Evolutionary conservation across 768 basidiomycete genomes (phyloP).

Genomic region (Suillus cothurnatus): DNA sequence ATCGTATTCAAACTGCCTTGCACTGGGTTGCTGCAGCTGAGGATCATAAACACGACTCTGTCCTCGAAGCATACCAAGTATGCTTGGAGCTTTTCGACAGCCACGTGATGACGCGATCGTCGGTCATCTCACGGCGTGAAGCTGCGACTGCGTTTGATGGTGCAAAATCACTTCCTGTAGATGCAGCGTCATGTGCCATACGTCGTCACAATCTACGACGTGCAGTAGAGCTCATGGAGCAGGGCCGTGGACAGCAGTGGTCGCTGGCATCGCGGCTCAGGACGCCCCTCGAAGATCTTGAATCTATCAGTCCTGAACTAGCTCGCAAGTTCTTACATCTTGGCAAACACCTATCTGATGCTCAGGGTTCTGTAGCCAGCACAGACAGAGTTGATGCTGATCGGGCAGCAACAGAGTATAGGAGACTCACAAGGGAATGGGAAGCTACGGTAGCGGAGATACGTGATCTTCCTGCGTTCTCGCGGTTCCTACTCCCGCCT

Average conservation of each 20-base stretch:
- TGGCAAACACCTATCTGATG: not conserved
- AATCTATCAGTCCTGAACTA: not conserved
- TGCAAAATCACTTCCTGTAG: not conserved
- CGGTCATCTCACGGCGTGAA: not conserved
- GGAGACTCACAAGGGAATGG: not conserved
- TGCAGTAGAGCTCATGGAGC: slow-evolving; percentile 31
- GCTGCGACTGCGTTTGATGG: not conserved
- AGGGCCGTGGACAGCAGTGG: slow-evolving; percentile 24
- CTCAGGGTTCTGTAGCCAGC: not conserved
- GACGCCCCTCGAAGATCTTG: slow-evolving; percentile 26
- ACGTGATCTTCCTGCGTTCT: not conserved
- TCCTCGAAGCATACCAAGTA: too few relatives aligned
- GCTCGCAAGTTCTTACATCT: not conserved
- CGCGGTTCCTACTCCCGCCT: not conserved
- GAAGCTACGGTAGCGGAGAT: not conserved
- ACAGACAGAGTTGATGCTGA: not conserved
- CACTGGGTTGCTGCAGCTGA: too few relatives aligned
- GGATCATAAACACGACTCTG: too few relatives aligned
- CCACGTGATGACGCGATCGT: not conserved
- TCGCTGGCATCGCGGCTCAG: slow-evolving; percentile 27
- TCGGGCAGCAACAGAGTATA: not conserved
- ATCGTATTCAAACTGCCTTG: too few relatives aligned
- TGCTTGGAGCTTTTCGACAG: too few relatives aligned
- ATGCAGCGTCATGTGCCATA: slow-evolving; percentile 17
- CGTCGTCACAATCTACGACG: not conserved